Base-by-base conservation (phyloP, 805 yeast species). In the Nakazawaea ernobii region DNA sequence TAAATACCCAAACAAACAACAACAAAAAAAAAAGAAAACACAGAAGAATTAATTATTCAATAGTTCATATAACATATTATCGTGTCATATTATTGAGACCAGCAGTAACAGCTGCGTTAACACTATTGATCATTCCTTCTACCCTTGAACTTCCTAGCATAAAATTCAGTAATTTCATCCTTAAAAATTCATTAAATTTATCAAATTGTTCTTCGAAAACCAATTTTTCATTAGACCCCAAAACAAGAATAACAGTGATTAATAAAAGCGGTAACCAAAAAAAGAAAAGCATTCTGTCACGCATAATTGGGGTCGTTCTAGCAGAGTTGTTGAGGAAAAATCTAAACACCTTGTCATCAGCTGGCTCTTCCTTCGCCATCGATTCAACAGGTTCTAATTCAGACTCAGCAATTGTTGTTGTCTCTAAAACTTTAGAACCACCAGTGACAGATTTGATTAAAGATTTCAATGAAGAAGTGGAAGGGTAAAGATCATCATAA, bases 221-320 rank as follows among this genome's bases (percentile, higher is more conserved):
- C 37, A 17, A 37, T 8, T 38, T 32, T 36, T 58, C 59, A 40
- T 54, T 60, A 24, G 61, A 64, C 7, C 63, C 47, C n/a, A 66
- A 51, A 15, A 65, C 52, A 2, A 48, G 20, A 40, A 80, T 67
- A 14, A 82, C 63, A 30, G 86, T 60, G 17, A 83, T 55, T 45
- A 88, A 66, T 61, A 79, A 65, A 35, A 86, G 74, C 11, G 97
- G 97, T 49, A 90, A 66, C 97, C 97, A 91, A 74, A 91, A 90
- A 62, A 91, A 87, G 51, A 88, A 67, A 53, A 91, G 71, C 87
- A 89, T 84, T 59, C 79, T 84, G 65, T 91, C 97, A 57, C 88
- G 85, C 55, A 71, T 73, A 33, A 77, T 68, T 0, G 79, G 67
- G 55, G 75, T 76, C 26, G 77, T 57, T 6, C 74, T 72, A 67